phyloP scores from a whole-genome alignment of 2,329 filamentous ascomycete species.

The Bipolaris zeicola region DNA sequence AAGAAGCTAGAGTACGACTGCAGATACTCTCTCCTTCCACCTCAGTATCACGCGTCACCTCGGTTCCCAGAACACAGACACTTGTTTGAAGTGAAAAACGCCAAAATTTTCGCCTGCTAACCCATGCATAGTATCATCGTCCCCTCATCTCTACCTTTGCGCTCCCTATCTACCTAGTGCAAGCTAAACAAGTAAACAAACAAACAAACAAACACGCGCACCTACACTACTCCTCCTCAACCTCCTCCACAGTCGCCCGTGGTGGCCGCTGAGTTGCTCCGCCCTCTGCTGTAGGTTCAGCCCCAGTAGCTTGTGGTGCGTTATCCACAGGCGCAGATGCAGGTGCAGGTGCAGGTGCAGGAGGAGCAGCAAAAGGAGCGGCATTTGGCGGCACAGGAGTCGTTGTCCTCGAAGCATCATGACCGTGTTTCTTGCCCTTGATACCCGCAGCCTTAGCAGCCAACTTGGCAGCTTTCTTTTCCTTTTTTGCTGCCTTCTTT shows the following conservation, averaged over 20 bases:
- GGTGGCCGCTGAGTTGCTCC: constrained; percentile 36
- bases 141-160: neutral
- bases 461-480: constrained; percentile 44
- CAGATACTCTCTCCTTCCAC: no score
- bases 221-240: constrained; percentile 32
- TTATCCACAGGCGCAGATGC: constrained; percentile 24
- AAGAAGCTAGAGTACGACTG: no score
- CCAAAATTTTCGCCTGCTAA: constrained; percentile 3
- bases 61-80: no score
- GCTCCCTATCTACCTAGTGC: neutral
- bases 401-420: constrained; percentile 34
- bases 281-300: constrained; percentile 27
- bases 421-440: constrained; percentile 42
- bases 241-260: constrained; percentile 47
- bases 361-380: neutral
- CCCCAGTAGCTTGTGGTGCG: constrained; percentile 39
- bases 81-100: neutral
- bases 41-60: no score
- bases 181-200: no score
- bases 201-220: neutral
- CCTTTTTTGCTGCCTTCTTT: constrained; percentile 52
- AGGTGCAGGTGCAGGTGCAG: neutral
- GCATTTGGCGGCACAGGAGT: constrained; percentile 4
- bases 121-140: constrained; percentile 10
- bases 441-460: constrained; percentile 38